A percentile compares a stretch with the other conserved stretches of the same genome.
phyloP scores from a whole-genome alignment of 2,329 filamentous ascomycete species.

The Fusarium sp. region DNA sequence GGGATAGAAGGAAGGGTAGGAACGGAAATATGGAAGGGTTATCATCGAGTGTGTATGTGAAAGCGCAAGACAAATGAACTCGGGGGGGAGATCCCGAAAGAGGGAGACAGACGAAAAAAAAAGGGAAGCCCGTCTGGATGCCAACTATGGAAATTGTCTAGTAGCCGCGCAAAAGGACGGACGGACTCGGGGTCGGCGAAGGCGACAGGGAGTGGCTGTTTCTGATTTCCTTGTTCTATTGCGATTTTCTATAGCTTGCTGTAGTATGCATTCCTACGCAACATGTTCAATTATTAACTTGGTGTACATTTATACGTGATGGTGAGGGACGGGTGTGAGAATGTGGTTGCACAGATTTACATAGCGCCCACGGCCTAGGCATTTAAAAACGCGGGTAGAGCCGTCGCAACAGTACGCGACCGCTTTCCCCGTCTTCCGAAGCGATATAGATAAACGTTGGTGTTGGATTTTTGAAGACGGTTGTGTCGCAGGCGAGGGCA shows the following conservation, averaged over 20 bases:
- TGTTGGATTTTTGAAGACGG: background rate
- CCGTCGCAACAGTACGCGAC: slow-evolving; percentile 12
- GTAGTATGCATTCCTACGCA: slow-evolving; percentile 38
- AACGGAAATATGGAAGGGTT: slow-evolving; percentile 33
- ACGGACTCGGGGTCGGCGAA: slow-evolving; percentile 8
- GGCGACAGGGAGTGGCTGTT: slow-evolving; percentile 29
- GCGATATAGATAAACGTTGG: background rate
- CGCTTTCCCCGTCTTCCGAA: background rate
- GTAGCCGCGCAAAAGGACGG: slow-evolving; percentile 31
- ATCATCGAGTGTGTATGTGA: slow-evolving; percentile 22
- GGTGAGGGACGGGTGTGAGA: background rate
- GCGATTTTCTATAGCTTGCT: slow-evolving; percentile 43
- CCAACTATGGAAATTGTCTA: slow-evolving; percentile 35
- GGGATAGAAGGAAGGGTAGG: slow-evolving; percentile 42
- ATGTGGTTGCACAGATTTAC: background rate
- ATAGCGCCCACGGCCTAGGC: slow-evolving; percentile 14
- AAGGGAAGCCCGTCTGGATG: slow-evolving; percentile 36
- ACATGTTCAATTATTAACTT: slow-evolving; percentile 13
- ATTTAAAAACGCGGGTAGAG: background rate
- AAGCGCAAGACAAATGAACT: slow-evolving; percentile 16
- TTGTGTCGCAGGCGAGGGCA: slow-evolving; percentile 9
- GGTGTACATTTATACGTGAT: background rate
- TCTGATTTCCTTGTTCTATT: slow-evolving; percentile 35
- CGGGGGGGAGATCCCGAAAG: background rate
- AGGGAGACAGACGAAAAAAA: slow-evolving; percentile 19